Base-by-base conservation (phyloP, 768 basidiomycete species). In the Mycena floridula region DNA sequence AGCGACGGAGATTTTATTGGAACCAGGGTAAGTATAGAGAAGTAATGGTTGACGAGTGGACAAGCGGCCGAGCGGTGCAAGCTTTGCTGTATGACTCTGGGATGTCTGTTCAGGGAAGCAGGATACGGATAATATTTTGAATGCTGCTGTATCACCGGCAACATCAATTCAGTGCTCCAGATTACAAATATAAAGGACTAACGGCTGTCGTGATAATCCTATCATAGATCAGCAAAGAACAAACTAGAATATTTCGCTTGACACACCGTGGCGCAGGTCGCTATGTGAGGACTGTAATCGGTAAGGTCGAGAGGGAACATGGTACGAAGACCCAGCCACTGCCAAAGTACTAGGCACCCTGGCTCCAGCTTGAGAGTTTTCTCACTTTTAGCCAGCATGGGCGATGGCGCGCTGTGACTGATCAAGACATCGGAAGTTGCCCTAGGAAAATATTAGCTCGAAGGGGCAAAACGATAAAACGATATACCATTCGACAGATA, bases 171-270 rank as follows among this genome's bases (percentile, higher is more conserved):
- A 26, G 38, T 16, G 38, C 8, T 42, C 11, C 9, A 43, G 16
- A 42, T 9, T 5, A n/a, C 20, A 23, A 11, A 26, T 11, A 23
- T 15, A 7, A 45, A 44, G n/a, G 15, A 55, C 81, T 56, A 56
- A 87, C 87, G 72, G 59, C 84, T 87, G 54, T 88, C 82, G 53
- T 79, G 81, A 55, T 80, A 88, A 58, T 89, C 87, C 85, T 89
- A 37, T 4, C 25, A 40, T 40, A 25, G 22, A 37, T 21, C 11
- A 40, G 25, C 16, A 12, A 16, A 26, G n/a, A 40, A 37, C n/a
- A n/a, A 43, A 18, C 13, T 16, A 7, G 18, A 40, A 12, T 18
- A 1, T 24, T 5, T 37, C 18, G 32, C 13, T 35, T 25, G 40
- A 60, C 79, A 25, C 60, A 87, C 85, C 40, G 80, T 79, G 39